Conservation (phyloP, 768 basidiomycete species). For the Kwoniella sp. region DNA sequence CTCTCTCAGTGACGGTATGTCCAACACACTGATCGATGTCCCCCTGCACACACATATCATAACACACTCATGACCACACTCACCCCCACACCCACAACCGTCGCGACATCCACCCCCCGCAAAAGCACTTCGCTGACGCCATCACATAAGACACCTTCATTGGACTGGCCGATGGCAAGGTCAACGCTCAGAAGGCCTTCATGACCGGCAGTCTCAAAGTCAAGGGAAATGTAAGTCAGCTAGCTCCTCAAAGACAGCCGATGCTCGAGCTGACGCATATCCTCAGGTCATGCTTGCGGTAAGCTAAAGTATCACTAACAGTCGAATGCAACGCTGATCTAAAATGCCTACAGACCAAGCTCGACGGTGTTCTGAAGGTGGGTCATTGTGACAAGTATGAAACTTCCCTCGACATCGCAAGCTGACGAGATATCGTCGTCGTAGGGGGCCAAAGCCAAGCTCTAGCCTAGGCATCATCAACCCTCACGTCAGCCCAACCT, state of each 20-base stretch:
- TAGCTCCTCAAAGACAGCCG: not conserved
- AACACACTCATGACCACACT: not conserved
- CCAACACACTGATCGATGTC: not conserved
- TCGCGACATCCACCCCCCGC: no score
- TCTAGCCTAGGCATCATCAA: slow-evolving; percentile 13
- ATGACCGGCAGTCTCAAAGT: slow-evolving; percentile 88
- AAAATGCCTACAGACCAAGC: slow-evolving; percentile 61
- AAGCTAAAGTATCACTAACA: slow-evolving; percentile 7
- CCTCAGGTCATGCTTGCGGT: slow-evolving; percentile 40
- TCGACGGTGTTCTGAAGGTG: slow-evolving; percentile 76
- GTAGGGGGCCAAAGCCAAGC: slow-evolving; percentile 45
- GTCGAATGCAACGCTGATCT: not conserved
- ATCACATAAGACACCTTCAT: slow-evolving; percentile 58
- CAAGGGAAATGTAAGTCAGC: slow-evolving; percentile 46
- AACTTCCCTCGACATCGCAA: not conserved
- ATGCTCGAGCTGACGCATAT: not conserved
- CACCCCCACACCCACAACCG: not conserved
- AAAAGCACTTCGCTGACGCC: not conserved
- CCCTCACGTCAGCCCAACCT: not conserved
- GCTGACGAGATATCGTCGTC: slow-evolving; percentile 1
- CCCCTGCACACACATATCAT: no score
- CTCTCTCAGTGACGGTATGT: slow-evolving; percentile 56
- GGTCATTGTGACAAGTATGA: slow-evolving; percentile 18
- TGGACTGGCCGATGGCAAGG: slow-evolving; percentile 58
- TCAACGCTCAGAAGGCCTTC: slow-evolving; percentile 90